These are phyloP conservation scores for Botryosphaeria dothidea DNA, from an alignment of 2,329 filamentous ascomycete species.

Conservation along the genomic window DNA sequence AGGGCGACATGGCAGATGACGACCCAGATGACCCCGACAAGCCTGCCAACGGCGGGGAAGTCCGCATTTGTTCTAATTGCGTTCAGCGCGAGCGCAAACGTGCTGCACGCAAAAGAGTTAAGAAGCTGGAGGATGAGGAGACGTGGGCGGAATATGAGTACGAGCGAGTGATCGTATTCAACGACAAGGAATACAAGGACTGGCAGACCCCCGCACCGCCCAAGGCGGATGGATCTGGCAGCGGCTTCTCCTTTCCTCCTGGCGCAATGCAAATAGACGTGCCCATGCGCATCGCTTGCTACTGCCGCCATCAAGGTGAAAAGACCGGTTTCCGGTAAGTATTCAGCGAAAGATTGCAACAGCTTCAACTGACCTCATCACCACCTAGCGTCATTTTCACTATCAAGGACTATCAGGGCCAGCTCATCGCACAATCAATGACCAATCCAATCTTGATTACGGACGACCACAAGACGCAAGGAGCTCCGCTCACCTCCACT, in stretches of 20 bases:
- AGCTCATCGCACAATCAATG: constrained; percentile 77
- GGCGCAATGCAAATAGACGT: constrained; percentile 72
- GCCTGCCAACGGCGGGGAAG: constrained; percentile 86
- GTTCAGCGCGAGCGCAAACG: constrained; percentile 89
- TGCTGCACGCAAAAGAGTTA: constrained; percentile 87
- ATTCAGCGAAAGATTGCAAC: no score
- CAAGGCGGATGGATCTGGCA: not conserved
- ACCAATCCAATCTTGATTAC: constrained; percentile 92
- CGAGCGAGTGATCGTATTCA: constrained; percentile 46
- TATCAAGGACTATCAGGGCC: constrained; percentile 75
- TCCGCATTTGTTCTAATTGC: constrained; percentile 89
- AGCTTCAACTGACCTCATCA: not conserved
- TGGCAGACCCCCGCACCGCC: constrained; percentile 21
- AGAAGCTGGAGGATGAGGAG: constrained; percentile 90
- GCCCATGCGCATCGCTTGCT: constrained; percentile 94
- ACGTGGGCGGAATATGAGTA: constrained; percentile 62
- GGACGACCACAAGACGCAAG: constrained; percentile 89
- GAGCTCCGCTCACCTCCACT: constrained; percentile 29
- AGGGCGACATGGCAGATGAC: constrained; percentile 44
- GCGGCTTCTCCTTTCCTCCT: not conserved
- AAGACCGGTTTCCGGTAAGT: constrained; percentile 73
- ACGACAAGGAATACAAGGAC: constrained; percentile 39
- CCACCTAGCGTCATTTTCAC: constrained; percentile 75
- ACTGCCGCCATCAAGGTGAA: constrained; percentile 88
- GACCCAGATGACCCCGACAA: constrained; percentile 66